Base-by-base conservation (phyloP, 305 asterid genomes). In the Fraxinus floribunda region DNA sequence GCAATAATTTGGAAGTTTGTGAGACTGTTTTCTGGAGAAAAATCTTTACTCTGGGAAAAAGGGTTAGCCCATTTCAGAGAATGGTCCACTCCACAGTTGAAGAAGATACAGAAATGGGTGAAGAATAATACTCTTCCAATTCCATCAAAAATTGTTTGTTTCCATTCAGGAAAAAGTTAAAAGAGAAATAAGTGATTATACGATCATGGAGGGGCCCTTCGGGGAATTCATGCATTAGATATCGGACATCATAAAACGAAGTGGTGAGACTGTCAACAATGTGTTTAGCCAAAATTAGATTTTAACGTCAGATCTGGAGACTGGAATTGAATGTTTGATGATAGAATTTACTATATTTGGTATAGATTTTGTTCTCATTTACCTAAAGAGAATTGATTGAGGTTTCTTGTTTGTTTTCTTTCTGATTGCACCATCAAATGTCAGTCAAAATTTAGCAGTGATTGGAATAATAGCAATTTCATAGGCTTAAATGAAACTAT, bases 91-190 rank as follows among this genome's bases (percentile, higher is more conserved):
- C 52, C 85, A 84, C 41, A 26, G 52, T 46, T 79, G 80, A 49
- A 83, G 80, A 49, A 83, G 34, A 81, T 49, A 60, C 73, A 32
- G 41, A 49, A 52, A 26, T 16, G 26, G 85, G 85, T 72, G 66
- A 84, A 79, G 76, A 82, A 78, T 75, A 26, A 84, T 80, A 39
- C 34, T 20, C 55, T 80, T 80, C 77, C 72, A 29, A 57, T 39
- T 84, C 83, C 87, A 88, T 83, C 71, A 84, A 74, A 46, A 62
- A 41, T 83, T 88, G 89, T 84, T 82, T 80, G 44, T 80, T 86
- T 86, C 81, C 57, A 78, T 86, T 72, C 9, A 72, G 46, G 76
- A 72, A 72, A 34, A 72, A 76, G 77, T 84, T 38, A 57, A 73
- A 78, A 46, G 41, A 22, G 26, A 4, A 66, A 36, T 78, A 80